These are phyloP conservation scores for Balamuthia mandrillaris DNA, from an alignment of 208 protist genomes.

Conservation along the genomic window DNA sequence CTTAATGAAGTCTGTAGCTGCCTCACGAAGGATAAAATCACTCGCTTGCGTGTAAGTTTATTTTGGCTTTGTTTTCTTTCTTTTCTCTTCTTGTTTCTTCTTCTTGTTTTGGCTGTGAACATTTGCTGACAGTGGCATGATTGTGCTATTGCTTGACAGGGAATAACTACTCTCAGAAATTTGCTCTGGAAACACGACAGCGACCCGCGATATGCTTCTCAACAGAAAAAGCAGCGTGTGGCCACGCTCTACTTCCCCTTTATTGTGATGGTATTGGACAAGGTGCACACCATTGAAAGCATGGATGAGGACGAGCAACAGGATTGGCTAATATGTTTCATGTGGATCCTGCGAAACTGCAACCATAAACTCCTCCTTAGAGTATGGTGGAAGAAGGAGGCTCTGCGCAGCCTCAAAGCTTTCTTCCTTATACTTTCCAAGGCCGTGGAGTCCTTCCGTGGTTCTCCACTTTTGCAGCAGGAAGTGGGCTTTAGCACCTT, in stretches of 20 bases:
- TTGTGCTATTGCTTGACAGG: neutral
- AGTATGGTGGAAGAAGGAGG: constrained; percentile 16
- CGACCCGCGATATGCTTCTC: constrained; percentile 42
- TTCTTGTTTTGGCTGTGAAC: too few relatives aligned
- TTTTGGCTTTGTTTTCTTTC: neutral
- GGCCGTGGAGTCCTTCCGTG: neutral
- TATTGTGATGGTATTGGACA: constrained; percentile 8
- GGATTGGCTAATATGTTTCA: constrained; percentile 26
- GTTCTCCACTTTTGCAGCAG: neutral
- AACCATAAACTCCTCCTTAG: neutral
- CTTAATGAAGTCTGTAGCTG: neutral
- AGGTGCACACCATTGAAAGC: neutral
- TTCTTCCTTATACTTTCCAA: neutral
- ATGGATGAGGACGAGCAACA: neutral
- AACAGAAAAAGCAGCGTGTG: constrained; percentile 1
- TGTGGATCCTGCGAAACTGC: constrained; percentile 26
- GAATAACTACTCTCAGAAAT: constrained; percentile 24
- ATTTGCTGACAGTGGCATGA: too few relatives aligned
- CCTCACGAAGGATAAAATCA: too few relatives aligned
- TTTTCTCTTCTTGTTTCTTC: neutral
- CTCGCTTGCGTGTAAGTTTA: neutral
- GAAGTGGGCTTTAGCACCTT: neutral
- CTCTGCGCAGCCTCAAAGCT: neutral
- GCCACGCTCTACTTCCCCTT: constrained; percentile 45
- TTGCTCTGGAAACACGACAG: constrained; percentile 47